phyloP scores from a whole-genome alignment of 768 basidiomycete genomes.

The Clitopilus hobsonii region DNA sequence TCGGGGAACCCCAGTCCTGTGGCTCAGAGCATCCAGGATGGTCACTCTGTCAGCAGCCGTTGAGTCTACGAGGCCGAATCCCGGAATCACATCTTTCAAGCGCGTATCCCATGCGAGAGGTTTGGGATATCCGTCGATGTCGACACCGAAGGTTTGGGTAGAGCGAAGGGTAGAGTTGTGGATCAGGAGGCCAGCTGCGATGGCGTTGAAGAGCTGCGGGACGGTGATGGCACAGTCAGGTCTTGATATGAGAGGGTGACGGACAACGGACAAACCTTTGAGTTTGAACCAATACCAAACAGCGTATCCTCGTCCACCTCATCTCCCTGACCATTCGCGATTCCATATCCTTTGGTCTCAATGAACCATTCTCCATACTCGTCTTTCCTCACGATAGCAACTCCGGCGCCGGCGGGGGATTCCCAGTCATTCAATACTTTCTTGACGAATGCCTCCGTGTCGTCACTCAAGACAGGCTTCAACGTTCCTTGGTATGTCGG shows the following conservation, averaged over 20 bases:
- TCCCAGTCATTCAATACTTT: background rate
- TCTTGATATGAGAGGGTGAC: background rate
- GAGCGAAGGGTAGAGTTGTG: conserved; percentile 16
- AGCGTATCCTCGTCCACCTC: conserved; percentile 1
- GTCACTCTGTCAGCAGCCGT: conserved; percentile 13
- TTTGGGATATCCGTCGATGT: background rate
- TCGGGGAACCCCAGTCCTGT: conserved; percentile 21
- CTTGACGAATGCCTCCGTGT: background rate
- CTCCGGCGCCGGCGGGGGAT: background rate
- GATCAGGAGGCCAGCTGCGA: conserved; percentile 21
- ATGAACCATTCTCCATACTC: background rate
- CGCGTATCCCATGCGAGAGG: conserved; percentile 15
- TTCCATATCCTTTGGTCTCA: conserved; percentile 15
- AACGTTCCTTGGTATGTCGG: background rate
- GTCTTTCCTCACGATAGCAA: background rate
- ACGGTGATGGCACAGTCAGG: background rate
- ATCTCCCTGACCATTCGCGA: background rate
- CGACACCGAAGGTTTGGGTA: conserved; percentile 7
- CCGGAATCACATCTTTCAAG: conserved; percentile 16
- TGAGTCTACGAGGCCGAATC: conserved; percentile 19
- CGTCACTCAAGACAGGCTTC: background rate
- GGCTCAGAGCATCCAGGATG: conserved; percentile 22
- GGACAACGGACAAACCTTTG: conserved; percentile 6
- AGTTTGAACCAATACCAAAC: conserved; percentile 12
- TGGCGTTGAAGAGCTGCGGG: conserved; percentile 17